Evolutionary conservation across 768 basidiomycete species (phyloP).

Genomic region (Mycena filopes): DNA sequence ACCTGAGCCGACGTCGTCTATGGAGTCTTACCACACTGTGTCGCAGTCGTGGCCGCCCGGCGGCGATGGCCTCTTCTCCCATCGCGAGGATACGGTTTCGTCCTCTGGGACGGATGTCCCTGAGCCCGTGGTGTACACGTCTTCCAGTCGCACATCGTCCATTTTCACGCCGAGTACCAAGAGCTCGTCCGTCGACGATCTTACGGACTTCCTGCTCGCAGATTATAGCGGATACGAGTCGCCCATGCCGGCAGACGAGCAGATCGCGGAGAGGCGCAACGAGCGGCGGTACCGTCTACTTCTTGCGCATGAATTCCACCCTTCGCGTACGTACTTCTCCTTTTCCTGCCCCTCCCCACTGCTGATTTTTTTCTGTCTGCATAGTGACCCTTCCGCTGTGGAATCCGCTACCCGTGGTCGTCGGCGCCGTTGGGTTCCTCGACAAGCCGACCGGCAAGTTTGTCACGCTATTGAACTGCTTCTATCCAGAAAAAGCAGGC

Average conservation of each 20-base stretch:
- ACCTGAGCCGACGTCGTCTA: constrained; percentile 24
- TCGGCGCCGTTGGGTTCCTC: constrained; percentile 84
- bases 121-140: constrained; percentile 52
- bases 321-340: constrained; percentile 62
- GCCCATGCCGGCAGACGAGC: constrained; percentile 50
- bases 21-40: constrained; percentile 40
- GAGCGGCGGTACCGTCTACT: constrained; percentile 78
- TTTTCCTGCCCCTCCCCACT: background rate
- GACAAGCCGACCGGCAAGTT: constrained; percentile 72
- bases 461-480: constrained; percentile 76
- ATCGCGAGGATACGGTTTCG: constrained; percentile 49
- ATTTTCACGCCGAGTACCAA: constrained; percentile 40
- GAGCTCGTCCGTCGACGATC: constrained; percentile 33
- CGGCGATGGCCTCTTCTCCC: constrained; percentile 22
- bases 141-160: constrained; percentile 49
- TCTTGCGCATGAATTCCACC: constrained; percentile 75
- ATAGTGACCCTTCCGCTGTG: constrained; percentile 76
- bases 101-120: constrained; percentile 45
- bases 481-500: constrained; percentile 59
- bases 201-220: constrained; percentile 32
- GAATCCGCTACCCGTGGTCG: constrained; percentile 67
- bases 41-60: constrained; percentile 26
- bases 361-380: background rate
- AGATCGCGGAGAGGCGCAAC: constrained; percentile 55
- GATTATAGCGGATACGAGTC: constrained; percentile 51